Evolutionary conservation across 352 stramenopile species (phyloP).

Genomic region (Phytopythium helicoides): DNA sequence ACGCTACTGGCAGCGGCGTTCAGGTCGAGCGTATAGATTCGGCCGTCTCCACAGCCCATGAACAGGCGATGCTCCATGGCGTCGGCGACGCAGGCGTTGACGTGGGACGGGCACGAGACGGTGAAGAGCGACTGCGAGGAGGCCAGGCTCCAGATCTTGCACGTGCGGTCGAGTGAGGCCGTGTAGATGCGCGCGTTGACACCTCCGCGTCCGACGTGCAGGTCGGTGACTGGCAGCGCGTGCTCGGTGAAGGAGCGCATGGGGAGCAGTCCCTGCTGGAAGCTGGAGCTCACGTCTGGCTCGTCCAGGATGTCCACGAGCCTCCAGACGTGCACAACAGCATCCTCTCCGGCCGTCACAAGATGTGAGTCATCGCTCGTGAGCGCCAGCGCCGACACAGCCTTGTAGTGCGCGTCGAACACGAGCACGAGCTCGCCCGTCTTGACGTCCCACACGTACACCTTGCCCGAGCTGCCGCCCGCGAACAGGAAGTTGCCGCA

Average conservation of each 20-base stretch:
- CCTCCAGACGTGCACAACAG: constrained; percentile 78
- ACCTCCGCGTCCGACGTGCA: constrained; percentile 65
- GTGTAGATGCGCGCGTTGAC: constrained; percentile 74
- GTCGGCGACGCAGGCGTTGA: constrained; percentile 60
- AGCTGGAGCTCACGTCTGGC: constrained; percentile 48
- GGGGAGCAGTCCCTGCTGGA: constrained; percentile 51
- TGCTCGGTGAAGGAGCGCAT: constrained; percentile 78
- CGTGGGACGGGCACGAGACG: constrained; percentile 65
- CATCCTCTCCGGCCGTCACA: constrained; percentile 77
- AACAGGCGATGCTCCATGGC: constrained; percentile 69
- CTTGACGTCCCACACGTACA: constrained; percentile 86
- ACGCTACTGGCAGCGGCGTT: constrained; percentile 51
- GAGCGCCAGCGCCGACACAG: constrained; percentile 56
- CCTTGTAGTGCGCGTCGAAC: constrained; percentile 89
- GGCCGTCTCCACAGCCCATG: constrained; percentile 66
- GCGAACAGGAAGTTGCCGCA: constrained; percentile 77
- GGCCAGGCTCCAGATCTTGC: constrained; percentile 70
- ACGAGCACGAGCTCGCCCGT: constrained; percentile 76
- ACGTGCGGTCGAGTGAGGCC: constrained; percentile 71
- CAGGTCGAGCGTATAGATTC: constrained; percentile 70
- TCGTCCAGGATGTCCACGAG: constrained; percentile 67
- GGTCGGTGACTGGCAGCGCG: constrained; percentile 64
- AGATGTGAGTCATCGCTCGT: constrained; percentile 78
- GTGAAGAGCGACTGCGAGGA: constrained; percentile 60
- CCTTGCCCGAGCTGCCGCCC: constrained; percentile 72